Evolutionary conservation across 192 early-diverging fungal genomes (phyloP).

Genomic region (Gonapodya sp.): DNA sequence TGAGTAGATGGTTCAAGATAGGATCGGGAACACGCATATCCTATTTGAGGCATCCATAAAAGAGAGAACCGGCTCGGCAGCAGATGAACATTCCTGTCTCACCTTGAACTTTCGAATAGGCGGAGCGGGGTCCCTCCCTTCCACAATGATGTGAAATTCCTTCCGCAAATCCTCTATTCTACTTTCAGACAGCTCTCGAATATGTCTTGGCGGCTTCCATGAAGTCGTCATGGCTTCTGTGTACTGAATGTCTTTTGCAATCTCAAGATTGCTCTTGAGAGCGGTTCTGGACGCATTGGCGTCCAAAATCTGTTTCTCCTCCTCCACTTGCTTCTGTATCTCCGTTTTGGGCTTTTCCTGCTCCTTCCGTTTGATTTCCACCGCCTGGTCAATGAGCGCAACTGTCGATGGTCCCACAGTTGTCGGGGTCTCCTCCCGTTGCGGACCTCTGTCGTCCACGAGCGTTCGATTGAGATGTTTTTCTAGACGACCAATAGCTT

Average conservation of each 20-base stretch:
- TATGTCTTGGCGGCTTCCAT: slow-evolving; percentile 71
- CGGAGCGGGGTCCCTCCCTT: slow-evolving; percentile 76
- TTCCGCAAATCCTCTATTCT: slow-evolving; percentile 50
- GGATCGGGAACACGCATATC: slow-evolving; percentile 78
- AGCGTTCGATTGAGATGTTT: not conserved
- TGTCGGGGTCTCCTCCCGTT: slow-evolving; percentile 19
- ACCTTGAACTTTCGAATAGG: slow-evolving; percentile 69
- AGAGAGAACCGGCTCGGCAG: not conserved
- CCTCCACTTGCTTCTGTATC: slow-evolving; percentile 68
- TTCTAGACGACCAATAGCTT: slow-evolving; percentile 23
- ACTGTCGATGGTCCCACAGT: slow-evolving; percentile 51
- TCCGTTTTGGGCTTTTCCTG: slow-evolving; percentile 52
- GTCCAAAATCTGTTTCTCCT: slow-evolving; percentile 71
- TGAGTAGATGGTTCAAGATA: slow-evolving; percentile 62
- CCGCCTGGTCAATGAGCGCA: slow-evolving; percentile 77
- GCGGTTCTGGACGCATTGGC: slow-evolving; percentile 71
- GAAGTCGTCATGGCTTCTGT: slow-evolving; percentile 74
- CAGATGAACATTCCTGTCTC: not conserved
- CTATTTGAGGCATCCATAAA: slow-evolving; percentile 18
- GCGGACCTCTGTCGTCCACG: not conserved
- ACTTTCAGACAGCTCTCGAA: slow-evolving; percentile 44
- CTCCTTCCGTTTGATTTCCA: slow-evolving; percentile 59
- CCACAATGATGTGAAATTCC: slow-evolving; percentile 80
- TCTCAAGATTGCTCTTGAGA: slow-evolving; percentile 73
- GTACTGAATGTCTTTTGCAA: slow-evolving; percentile 79